Conservation (phyloP, 768 basidiomycete genomes). For the Lactarius psammicola region DNA sequence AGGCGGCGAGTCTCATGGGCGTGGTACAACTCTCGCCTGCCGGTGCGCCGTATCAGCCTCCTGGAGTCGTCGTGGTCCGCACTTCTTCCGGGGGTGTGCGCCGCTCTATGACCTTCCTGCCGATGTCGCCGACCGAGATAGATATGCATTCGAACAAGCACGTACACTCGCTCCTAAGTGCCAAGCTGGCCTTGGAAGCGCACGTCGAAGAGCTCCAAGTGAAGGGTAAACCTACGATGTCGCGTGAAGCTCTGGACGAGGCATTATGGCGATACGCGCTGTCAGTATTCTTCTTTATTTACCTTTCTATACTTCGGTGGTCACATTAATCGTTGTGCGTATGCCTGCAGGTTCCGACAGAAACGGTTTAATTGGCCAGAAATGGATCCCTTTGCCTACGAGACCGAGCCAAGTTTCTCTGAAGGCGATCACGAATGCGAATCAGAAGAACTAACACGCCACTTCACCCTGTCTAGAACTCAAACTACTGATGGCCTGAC, state of each 20-base stretch:
- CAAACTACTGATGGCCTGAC: conserved; percentile 26
- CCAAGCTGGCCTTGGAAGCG: conserved; percentile 55
- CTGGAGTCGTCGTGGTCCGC: conserved; percentile 52
- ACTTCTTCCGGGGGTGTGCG: conserved; percentile 6
- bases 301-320: conserved; percentile 6
- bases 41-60: conserved; percentile 46
- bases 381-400: conserved; percentile 11
- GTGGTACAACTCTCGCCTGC: conserved; percentile 18
- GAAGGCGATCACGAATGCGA: conserved; percentile 7
- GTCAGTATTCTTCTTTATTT: conserved; percentile 38
- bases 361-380: conserved; percentile 67
- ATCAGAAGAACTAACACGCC: neutral
- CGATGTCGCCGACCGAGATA: conserved; percentile 55
- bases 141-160: conserved; percentile 77
- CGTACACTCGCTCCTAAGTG: conserved; percentile 61
- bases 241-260: conserved; percentile 39
- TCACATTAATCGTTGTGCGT: neutral
- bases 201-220: conserved; percentile 41
- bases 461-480: neutral
- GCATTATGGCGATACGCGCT: conserved; percentile 57
- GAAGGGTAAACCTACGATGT: conserved; percentile 30
- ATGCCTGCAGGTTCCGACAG: conserved; percentile 55
- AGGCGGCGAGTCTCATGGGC: conserved; percentile 43
- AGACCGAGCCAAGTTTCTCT: neutral
- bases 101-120: conserved; percentile 57